Conservation (phyloP, 2,329 filamentous ascomycete species). For the Apiospora malaysiana region DNA sequence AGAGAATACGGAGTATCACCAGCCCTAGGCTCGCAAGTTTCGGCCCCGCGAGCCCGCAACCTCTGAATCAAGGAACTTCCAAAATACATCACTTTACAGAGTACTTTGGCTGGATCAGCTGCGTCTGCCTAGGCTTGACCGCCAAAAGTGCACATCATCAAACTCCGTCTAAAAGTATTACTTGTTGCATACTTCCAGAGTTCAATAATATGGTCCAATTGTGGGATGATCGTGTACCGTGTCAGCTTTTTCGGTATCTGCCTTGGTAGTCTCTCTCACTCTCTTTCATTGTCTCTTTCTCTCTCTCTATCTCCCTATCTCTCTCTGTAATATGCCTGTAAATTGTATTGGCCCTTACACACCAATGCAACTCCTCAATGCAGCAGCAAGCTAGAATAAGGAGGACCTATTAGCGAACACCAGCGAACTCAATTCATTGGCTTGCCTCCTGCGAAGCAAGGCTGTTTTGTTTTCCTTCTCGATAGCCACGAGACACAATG, state of each 20-base stretch:
- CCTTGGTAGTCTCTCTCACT: background rate
- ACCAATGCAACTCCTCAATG: slow-evolving; percentile 7
- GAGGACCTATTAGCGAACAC: background rate
- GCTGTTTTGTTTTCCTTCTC: background rate
- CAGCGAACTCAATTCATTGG: slow-evolving; percentile 5
- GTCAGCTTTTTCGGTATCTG: background rate
- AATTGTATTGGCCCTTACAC: slow-evolving; percentile 14
- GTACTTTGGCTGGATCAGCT: slow-evolving; percentile 9
- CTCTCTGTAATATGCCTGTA: background rate
- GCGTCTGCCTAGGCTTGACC: slow-evolving; percentile 12
- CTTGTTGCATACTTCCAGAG: slow-evolving; percentile 6
- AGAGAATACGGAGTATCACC: slow-evolving; percentile 12
- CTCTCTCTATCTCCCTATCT: too few relatives aligned
- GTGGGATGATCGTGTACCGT: slow-evolving; percentile 7
- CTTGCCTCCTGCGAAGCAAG: background rate
- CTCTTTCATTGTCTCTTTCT: too few relatives aligned
- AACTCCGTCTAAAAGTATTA: background rate
- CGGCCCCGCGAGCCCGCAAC: slow-evolving; percentile 8
- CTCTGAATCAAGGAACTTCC: slow-evolving; percentile 6
- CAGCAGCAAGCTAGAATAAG: background rate
- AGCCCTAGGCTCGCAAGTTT: slow-evolving; percentile 10
- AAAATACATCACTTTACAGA: background rate
- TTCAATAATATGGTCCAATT: background rate
- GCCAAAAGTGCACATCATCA: background rate
- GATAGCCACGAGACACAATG: slow-evolving; percentile 1